Percentiles rank a stretch among this genome's conserved stretches.
Evolutionary conservation across 2,329 filamentous ascomycete species (phyloP).

Genomic region (Chaetomium sp.): DNA sequence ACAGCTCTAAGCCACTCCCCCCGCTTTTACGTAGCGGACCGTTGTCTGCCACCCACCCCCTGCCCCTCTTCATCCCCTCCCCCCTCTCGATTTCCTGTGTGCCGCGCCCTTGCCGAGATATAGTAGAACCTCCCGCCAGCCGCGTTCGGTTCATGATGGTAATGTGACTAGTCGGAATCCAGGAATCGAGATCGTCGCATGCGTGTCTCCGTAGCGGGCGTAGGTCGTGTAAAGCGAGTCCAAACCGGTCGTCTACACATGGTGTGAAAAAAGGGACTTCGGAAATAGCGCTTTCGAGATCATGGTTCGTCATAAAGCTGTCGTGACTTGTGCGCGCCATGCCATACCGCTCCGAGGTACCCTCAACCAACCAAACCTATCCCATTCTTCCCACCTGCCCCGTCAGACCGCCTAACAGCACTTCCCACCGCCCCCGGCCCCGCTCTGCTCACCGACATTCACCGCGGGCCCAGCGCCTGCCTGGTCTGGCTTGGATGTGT

Average conservation of each 20-base stretch:
- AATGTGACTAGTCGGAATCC: neutral
- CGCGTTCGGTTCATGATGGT: neutral
- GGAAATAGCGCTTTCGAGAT: neutral
- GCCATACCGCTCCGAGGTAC: neutral
- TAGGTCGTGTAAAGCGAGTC: neutral
- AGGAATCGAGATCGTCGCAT: neutral
- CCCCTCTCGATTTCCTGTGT: neutral
- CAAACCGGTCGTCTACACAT: neutral
- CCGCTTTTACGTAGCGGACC: neutral
- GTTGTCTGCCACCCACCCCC: neutral
- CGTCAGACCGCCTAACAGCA: constrained; percentile 64
- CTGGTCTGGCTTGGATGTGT: constrained; percentile 79
- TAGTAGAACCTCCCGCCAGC: neutral
- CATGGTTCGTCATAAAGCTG: constrained; percentile 2
- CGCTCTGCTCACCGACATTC: constrained; percentile 67
- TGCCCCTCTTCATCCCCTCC: neutral
- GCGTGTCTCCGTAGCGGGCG: constrained; percentile 2
- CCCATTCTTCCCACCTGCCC: neutral
- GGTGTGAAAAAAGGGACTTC: neutral
- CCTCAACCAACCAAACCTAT: neutral
- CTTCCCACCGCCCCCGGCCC: constrained; percentile 63
- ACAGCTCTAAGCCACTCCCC: neutral
- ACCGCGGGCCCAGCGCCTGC: constrained; percentile 52
- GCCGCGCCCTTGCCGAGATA: neutral
- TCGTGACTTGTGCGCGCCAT: neutral